These are phyloP conservation scores for Pythium scleroteichum DNA, from an alignment of 352 stramenopile genomes.

Conservation along the genomic window DNA sequence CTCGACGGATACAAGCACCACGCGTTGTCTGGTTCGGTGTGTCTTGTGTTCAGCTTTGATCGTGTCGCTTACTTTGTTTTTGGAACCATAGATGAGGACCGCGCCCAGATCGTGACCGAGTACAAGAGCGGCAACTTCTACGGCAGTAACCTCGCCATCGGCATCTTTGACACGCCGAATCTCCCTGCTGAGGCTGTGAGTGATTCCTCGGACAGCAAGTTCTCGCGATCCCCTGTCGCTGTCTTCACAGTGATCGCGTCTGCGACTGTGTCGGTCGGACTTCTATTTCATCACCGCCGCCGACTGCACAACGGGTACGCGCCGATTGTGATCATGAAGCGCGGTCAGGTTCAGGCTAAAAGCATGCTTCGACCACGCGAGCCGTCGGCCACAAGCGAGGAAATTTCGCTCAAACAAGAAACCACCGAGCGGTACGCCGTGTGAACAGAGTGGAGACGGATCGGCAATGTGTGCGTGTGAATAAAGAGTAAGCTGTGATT, in stretches of 20 bases:
- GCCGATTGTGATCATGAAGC: conserved; percentile 47
- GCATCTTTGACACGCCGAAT: conserved; percentile 53
- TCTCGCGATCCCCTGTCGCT: conserved; percentile 35
- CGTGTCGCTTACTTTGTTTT: neutral
- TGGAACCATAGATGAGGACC: conserved; percentile 41
- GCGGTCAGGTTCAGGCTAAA: conserved; percentile 41
- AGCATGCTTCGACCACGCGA: conserved; percentile 13
- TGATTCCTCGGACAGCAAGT: conserved; percentile 26
- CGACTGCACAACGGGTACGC: conserved; percentile 67
- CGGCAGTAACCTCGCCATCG: conserved; percentile 60
- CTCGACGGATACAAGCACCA: conserved; percentile 67
- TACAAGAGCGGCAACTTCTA: conserved; percentile 64
- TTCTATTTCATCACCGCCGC: conserved; percentile 56
- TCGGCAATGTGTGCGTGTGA: neutral
- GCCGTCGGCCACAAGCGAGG: conserved; percentile 29
- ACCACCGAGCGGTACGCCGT: conserved; percentile 69
- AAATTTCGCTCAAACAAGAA: conserved; percentile 55
- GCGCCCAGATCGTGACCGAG: conserved; percentile 50
- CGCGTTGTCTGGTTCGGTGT: conserved; percentile 35
- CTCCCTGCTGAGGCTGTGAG: conserved; percentile 37
- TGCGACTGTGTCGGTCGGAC: conserved; percentile 43
- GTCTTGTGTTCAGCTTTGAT: neutral
- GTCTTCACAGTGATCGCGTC: conserved; percentile 49
- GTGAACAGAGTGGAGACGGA: conserved; percentile 23
- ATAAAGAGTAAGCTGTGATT: conserved; percentile 16